phyloP scores from a whole-genome alignment of 176 grass and related monocot genomes.

The Eleusine coracana region DNA sequence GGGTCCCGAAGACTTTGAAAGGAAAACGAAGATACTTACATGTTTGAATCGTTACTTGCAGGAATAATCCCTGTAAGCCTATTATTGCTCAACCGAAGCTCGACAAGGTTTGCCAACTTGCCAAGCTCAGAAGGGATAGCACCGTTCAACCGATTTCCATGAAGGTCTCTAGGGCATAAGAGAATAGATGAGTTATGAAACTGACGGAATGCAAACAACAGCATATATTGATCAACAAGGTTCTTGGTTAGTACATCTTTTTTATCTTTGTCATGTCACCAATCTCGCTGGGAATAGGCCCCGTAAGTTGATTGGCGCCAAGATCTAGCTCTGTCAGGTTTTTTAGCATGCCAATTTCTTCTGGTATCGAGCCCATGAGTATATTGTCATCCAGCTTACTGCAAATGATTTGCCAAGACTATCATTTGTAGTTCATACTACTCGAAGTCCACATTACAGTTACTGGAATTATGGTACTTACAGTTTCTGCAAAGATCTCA shows the following conservation, averaged over 20 bases:
- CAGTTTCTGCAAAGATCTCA: conserved; percentile 69
- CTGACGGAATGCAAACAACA: background rate
- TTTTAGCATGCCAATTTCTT: conserved; percentile 55
- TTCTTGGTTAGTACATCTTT: conserved; percentile 67
- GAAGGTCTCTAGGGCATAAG: conserved; percentile 78
- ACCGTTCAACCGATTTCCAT: conserved; percentile 71
- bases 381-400: conserved; percentile 65
- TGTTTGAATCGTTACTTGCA: conserved; percentile 64
- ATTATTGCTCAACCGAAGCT: conserved; percentile 74
- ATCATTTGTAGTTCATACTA: background rate
- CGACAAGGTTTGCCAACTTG: conserved; percentile 55
- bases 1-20: background rate
- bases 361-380: conserved; percentile 63
- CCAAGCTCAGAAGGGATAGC: conserved; percentile 70
- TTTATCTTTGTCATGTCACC: conserved; percentile 61
- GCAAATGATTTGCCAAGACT: conserved; percentile 29
- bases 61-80: conserved; percentile 71
- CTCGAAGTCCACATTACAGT: background rate
- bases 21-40: conserved; percentile 50
- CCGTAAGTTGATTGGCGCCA: conserved; percentile 60
- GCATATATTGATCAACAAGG: conserved; percentile 12
- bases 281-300: conserved; percentile 64
- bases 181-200: conserved; percentile 41
- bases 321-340: conserved; percentile 63
- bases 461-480: conserved; percentile 31